A percentile compares a stretch with the other conserved stretches of the same genome.
phyloP scores from a whole-genome alignment of 2,329 filamentous ascomycete species.

The Epichloe aotearoae region DNA sequence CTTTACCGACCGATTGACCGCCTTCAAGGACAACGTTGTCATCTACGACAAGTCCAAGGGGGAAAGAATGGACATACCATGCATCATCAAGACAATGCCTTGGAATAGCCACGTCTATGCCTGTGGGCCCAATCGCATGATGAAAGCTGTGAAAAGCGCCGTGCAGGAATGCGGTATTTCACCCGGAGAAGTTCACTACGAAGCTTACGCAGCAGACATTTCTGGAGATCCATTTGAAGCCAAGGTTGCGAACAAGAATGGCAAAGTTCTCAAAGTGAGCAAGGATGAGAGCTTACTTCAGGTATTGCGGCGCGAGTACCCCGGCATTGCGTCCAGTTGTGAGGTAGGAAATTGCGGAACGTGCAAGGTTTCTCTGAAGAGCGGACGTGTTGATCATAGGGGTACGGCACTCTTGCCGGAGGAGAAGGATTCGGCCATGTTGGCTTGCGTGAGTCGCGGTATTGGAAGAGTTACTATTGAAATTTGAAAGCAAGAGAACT shows the following conservation, averaged over 20 bases:
- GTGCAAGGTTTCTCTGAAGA: constrained; percentile 30
- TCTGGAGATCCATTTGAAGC: constrained; percentile 48
- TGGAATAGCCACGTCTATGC: constrained; percentile 47
- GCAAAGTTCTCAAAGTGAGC: constrained; percentile 30
- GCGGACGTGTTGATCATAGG: constrained; percentile 35
- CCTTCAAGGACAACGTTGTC: constrained; percentile 26
- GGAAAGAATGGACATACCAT: constrained; percentile 38
- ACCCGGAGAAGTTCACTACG: constrained; percentile 43
- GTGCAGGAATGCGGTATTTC: constrained; percentile 29
- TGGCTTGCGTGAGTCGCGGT: constrained; percentile 40
- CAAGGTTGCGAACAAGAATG: constrained; percentile 29
- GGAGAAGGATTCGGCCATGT: constrained; percentile 31
- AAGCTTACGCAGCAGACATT: constrained; percentile 41
- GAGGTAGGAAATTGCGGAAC: constrained; percentile 43
- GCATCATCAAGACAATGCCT: constrained; percentile 33
- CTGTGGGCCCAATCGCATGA: constrained; percentile 45
- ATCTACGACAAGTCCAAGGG: constrained; percentile 39
- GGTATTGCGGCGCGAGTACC: constrained; percentile 29
- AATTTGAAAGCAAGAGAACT: constrained; percentile 13
- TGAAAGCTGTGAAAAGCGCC: constrained; percentile 33
- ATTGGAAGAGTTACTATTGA: constrained; percentile 35
- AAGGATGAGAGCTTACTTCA: constrained; percentile 37
- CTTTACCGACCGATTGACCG: constrained; percentile 34
- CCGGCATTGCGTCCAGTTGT: constrained; percentile 33
- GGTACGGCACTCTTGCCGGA: constrained; percentile 32